Conservation (phyloP, 257 asterid genomes). For the Craterostigma plantagineum region DNA sequence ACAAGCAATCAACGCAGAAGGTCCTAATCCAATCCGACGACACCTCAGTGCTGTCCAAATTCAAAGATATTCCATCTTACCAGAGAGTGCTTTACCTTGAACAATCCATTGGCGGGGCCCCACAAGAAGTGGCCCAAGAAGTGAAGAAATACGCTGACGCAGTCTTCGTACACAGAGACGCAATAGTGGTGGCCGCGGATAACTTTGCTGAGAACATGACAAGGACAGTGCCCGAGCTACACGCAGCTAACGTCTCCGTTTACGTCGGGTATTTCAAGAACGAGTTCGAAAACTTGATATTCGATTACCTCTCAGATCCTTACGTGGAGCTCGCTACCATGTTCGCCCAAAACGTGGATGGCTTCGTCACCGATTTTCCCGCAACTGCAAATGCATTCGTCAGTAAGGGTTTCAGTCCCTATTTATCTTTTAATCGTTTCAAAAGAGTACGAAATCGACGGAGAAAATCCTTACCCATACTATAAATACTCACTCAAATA, state of each 20-base stretch:
- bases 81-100: constrained; percentile 34
- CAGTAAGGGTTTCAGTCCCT: constrained; percentile 26
- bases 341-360: constrained; percentile 30
- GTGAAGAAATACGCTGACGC: constrained; percentile 71
- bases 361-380: constrained; percentile 56
- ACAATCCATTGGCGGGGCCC: constrained; percentile 23
- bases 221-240: constrained; percentile 34
- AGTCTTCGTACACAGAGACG: constrained; percentile 36
- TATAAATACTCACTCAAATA: constrained; percentile 4
- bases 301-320: constrained; percentile 69
- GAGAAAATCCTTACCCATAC: neutral
- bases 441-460: neutral
- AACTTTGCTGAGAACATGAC: constrained; percentile 36
- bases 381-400: constrained; percentile 40
- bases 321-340: constrained; percentile 50
- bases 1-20: constrained; percentile 36
- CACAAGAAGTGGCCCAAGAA: constrained; percentile 28
- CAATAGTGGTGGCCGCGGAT: constrained; percentile 20
- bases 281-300: constrained; percentile 48
- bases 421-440: too few species aligned
- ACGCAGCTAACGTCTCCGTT: constrained; percentile 63
- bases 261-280: constrained; percentile 55
- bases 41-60: constrained; percentile 41
- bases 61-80: constrained; percentile 30
- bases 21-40: constrained; percentile 60